A percentile compares a stretch with the other conserved stretches of the same genome.
Conservation (phyloP, 2,329 filamentous ascomycete genomes). For the Fusarium proliferatum region DNA sequence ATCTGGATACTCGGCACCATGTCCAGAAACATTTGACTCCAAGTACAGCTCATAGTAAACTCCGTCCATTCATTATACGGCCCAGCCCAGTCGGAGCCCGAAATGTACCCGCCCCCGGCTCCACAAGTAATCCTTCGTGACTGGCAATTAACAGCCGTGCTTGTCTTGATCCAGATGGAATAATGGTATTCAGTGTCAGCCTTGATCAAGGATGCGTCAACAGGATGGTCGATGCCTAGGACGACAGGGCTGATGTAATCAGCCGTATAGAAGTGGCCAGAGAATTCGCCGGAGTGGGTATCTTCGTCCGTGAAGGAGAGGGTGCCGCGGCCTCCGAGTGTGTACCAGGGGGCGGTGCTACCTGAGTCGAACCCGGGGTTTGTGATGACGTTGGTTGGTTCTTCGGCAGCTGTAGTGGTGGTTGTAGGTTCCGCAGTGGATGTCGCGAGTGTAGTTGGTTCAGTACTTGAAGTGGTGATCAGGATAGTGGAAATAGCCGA, state of each 20-base stretch:
- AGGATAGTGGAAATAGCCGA: neutral
- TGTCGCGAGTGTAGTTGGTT: neutral
- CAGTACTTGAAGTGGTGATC: neutral
- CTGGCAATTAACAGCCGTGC: neutral
- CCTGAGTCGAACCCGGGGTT: neutral
- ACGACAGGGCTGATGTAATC: neutral
- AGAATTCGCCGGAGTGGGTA: neutral
- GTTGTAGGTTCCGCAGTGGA: neutral
- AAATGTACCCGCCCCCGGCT: accelerated
- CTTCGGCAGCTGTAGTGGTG: neutral
- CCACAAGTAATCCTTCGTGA: neutral
- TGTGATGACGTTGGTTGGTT: neutral
- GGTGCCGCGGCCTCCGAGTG: neutral
- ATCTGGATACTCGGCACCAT: neutral
- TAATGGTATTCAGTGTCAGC: neutral
- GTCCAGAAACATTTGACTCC: neutral
- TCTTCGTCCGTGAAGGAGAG: too few relatives aligned
- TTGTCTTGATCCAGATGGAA: neutral
- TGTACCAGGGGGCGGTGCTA: accelerated
- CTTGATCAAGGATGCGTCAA: neutral
- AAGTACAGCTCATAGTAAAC: neutral
- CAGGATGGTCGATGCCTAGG: neutral
- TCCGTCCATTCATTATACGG: neutral
- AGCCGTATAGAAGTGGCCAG: neutral
- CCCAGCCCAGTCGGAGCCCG: neutral